A percentile compares a stretch with the other conserved stretches of the same genome.
Conservation (phyloP, 257 asterid species). For the Fraxinus anomala region DNA sequence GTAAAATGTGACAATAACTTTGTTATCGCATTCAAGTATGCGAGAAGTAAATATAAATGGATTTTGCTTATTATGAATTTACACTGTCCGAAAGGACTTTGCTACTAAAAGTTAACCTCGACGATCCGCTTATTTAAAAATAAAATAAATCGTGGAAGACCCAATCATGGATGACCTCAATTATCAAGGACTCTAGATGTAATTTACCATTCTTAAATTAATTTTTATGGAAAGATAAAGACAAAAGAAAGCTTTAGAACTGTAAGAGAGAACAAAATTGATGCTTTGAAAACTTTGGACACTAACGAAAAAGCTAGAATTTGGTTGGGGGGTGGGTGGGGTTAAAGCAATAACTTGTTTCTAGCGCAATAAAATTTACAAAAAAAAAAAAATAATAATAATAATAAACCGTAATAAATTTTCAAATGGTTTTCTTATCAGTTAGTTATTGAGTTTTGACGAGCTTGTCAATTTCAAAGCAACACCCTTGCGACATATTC, state of each 20-base stretch:
- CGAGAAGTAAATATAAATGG: too few species aligned
- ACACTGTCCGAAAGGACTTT: background rate
- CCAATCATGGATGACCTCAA: background rate
- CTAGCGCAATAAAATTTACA: too few species aligned
- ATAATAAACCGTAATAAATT: too few species aligned
- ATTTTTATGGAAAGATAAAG: background rate
- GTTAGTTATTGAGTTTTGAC: background rate
- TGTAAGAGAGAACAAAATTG: background rate
- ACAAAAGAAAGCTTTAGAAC: background rate
- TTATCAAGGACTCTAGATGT: background rate
- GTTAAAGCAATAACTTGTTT: background rate
- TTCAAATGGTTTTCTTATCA: background rate
- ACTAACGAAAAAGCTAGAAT: background rate
- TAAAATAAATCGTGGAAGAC: background rate
- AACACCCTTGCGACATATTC: background rate
- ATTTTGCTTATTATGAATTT: too few species aligned
- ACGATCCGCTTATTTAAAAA: background rate
- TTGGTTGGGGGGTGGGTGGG: background rate
- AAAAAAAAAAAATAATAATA: too few species aligned
- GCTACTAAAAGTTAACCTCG: background rate
- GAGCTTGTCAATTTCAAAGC: background rate
- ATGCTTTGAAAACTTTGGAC: background rate
- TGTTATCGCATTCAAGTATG: too few species aligned
- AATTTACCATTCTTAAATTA: background rate
- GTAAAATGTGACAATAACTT: too few species aligned